Base-by-base conservation (phyloP, 768 basidiomycete species). In the Pleurotus cornucopiae region DNA sequence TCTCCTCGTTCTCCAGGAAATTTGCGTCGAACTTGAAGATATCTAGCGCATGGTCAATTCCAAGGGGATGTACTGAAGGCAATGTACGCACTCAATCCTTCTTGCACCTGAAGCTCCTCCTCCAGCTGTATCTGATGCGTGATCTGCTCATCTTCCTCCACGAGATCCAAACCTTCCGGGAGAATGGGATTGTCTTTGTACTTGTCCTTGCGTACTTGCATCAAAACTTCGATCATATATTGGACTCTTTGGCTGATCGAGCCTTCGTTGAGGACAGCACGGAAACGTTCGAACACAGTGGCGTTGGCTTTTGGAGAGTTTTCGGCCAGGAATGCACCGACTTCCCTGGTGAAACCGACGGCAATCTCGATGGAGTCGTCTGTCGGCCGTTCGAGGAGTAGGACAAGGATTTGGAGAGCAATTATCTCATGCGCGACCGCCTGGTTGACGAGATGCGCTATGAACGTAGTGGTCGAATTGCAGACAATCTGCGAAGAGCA, bases 321-420 rank as follows among this genome's bases (percentile, higher is more conserved):
- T 76, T 98, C 96, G 0, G 86, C 76, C 5, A 99, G 82, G 76
- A 92, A 98, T 0, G 95, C 89, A 46, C 97, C 97, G 41, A 96
- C 94, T 78, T 99, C 97, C 18, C 94, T 89, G 76, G 91, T 96
- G 72, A 98, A 94, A 5, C 94, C 92, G 43, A 98, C 95, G 2
- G 96, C 95, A 62, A 99, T 97, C 74, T 99, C 97, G 63, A 99
- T 96, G 1, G 92, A 92, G 73, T 98, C 97, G 63, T 98, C 94
- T 0, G 97, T 98, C 0, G 97, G 95, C 2, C 90, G 85, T 66
- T 98, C 94, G 34, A 98, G 86, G 14, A 98, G 83, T n/a, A 98
- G 83, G 47, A 98, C 84, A 46, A 99, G 88, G 60, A 98, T 94
- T 73, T 98, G 88, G 18, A 99, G 86, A 2, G 94, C 92, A 57